phyloP scores from a whole-genome alignment of 2,329 filamentous ascomycete species.

The Fusarium sp. region DNA sequence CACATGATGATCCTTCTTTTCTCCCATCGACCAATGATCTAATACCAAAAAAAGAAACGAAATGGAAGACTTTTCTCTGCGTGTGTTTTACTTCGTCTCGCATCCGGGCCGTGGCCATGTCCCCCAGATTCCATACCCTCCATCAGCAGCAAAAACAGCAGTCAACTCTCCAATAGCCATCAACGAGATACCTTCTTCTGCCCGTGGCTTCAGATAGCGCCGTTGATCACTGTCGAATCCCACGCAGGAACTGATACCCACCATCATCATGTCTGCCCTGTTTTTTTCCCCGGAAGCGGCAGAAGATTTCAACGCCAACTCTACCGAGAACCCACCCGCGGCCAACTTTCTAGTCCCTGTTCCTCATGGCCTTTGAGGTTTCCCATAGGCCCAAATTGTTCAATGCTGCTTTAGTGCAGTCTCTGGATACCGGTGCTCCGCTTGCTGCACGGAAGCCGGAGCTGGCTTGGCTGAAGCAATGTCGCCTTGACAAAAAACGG shows the following conservation, averaged over 20 bases:
- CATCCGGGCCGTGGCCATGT: constrained; percentile 1
- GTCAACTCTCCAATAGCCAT: constrained; percentile 13
- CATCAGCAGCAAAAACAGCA: constrained; percentile 21
- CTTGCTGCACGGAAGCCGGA: constrained; percentile 20
- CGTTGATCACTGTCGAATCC: constrained; percentile 13
- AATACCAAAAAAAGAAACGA: constrained; percentile 33
- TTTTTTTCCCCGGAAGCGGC: constrained; percentile 38
- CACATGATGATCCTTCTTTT: constrained; percentile 35
- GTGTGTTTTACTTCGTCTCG: constrained; percentile 31
- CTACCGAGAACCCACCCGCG: constrained; percentile 26
- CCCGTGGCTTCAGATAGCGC: constrained; percentile 12
- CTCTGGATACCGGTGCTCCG: constrained; percentile 9
- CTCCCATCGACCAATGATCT: constrained; percentile 24
- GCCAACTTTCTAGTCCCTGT: constrained; percentile 34
- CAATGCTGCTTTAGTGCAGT: constrained; percentile 12
- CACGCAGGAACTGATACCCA: constrained; percentile 19
- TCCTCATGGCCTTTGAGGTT: constrained; percentile 8
- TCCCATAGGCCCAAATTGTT: constrained; percentile 36
- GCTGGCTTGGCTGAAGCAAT: constrained; percentile 21
- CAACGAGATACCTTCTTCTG: constrained; percentile 18
- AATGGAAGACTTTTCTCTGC: constrained; percentile 14
- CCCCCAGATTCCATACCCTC: constrained; percentile 32
- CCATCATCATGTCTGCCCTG: constrained; percentile 15
- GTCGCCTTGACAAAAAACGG: constrained; percentile 16
- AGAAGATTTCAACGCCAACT: constrained; percentile 37